Conservation (phyloP, 345 rosid species). For the Iberis pinnata region DNA sequence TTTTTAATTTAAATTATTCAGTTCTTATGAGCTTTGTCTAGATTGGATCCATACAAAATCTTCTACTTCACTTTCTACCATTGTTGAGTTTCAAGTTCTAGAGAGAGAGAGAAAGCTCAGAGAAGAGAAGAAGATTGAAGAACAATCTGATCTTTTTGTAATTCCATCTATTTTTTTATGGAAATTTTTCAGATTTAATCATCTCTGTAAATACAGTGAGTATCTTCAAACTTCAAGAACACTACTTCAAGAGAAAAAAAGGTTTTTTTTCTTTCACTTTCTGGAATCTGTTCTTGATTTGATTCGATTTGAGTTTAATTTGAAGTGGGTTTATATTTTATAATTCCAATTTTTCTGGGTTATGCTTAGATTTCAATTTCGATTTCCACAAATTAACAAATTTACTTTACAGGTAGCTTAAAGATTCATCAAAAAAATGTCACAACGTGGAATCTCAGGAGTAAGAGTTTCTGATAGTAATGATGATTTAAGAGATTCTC, state of each 20-base stretch:
- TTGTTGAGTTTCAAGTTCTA: neutral
- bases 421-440: conserved; percentile 32
- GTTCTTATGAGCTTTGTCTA: conserved; percentile 37
- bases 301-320: conserved; percentile 24
- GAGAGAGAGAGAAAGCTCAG: neutral
- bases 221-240: conserved; percentile 18
- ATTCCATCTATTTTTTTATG: too few relatives aligned
- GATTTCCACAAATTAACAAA: conserved; percentile 7
- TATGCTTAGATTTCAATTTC: conserved; percentile 25
- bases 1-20: neutral
- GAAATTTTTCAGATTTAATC: conserved; percentile 19
- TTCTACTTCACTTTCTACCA: conserved; percentile 28
- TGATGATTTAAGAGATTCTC: conserved; percentile 61
- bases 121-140: conserved; percentile 5
- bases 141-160: neutral
- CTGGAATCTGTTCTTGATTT: conserved; percentile 5
- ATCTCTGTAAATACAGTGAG: conserved; percentile 20
- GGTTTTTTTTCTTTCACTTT: conserved; percentile 12
- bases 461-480: conserved; percentile 52
- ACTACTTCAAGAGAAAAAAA: conserved; percentile 28
- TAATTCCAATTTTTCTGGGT: conserved; percentile 19
- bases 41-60: conserved; percentile 54
- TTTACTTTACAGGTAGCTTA: neutral
- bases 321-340: conserved; percentile 2
- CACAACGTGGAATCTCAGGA: conserved; percentile 63